These are phyloP conservation scores for Oryza coarctata DNA, from an alignment of 176 grass and related monocot genomes.

Conservation along the genomic window DNA sequence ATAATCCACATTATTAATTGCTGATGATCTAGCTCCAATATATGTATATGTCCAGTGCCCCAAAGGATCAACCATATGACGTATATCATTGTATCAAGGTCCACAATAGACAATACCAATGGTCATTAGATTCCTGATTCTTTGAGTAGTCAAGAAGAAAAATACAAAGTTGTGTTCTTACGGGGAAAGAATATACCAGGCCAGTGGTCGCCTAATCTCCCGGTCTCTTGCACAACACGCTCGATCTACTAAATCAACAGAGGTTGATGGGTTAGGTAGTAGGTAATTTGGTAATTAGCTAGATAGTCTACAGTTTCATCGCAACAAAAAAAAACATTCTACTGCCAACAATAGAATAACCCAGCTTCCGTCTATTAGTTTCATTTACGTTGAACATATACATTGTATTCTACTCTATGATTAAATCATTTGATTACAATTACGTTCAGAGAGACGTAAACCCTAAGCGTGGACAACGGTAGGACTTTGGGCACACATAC, in stretches of 20 bases:
- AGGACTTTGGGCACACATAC: background rate
- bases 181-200: background rate
- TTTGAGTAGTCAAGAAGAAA: background rate
- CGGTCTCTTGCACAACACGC: background rate
- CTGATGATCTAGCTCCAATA: too few relatives aligned
- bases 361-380: background rate
- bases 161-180: background rate
- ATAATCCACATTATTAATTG: background rate
- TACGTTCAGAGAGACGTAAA: background rate
- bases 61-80: background rate
- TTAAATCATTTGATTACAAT: background rate
- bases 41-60: background rate
- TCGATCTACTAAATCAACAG: background rate
- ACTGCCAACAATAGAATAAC: background rate
- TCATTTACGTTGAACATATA: background rate
- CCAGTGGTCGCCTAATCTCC: background rate
- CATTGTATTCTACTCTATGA: background rate
- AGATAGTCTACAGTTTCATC: too few relatives aligned
- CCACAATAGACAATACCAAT: background rate
- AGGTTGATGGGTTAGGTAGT: background rate
- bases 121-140: too few relatives aligned
- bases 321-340: too few relatives aligned
- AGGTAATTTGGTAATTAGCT: background rate
- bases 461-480: background rate
- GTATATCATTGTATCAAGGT: background rate